A percentile compares a stretch with the other conserved stretches of the same genome.
These are phyloP conservation scores for Chalara sp. DNA, from an alignment of 2,329 filamentous ascomycete species.

Conservation along the genomic window DNA sequence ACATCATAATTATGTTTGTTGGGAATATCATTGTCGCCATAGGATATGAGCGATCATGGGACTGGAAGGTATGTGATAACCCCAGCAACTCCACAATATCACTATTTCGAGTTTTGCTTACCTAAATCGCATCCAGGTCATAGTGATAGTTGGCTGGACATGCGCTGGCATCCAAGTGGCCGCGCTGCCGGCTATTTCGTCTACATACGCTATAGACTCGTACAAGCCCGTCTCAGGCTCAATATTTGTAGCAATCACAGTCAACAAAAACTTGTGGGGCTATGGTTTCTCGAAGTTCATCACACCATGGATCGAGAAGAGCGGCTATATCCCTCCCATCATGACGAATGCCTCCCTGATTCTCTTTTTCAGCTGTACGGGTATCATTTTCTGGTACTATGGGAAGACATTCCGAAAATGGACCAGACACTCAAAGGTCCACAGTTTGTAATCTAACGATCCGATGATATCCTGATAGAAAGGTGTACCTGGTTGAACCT, in stretches of 20 bases:
- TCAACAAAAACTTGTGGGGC: conserved; percentile 59
- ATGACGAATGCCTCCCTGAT: conserved; percentile 52
- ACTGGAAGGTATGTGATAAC: conserved; percentile 37
- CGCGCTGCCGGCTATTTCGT: conserved; percentile 49
- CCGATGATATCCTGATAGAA: background rate
- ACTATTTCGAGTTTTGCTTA: background rate
- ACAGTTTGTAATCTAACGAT: conserved; percentile 34
- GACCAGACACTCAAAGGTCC: conserved; percentile 48
- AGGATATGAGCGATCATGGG: conserved; percentile 46
- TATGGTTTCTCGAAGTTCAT: conserved; percentile 53
- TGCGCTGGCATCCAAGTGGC: conserved; percentile 51
- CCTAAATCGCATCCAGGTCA: conserved; percentile 13
- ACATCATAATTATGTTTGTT: conserved; percentile 34
- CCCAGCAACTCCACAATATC: background rate
- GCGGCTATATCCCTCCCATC: conserved; percentile 48
- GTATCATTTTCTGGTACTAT: conserved; percentile 48
- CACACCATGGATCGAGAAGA: conserved; percentile 41
- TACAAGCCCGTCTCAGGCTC: conserved; percentile 57
- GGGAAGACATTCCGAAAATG: conserved; percentile 52
- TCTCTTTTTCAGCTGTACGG: conserved; percentile 42
- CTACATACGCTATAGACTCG: conserved; percentile 51
- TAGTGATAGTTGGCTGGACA: conserved; percentile 52
- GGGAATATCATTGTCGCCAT: conserved; percentile 49
- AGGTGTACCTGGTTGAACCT: too few relatives aligned
- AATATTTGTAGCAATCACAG: conserved; percentile 53